Evolutionary conservation across 2,329 filamentous ascomycete genomes (phyloP).

Genomic region (Diplodia scrobiculata): DNA sequence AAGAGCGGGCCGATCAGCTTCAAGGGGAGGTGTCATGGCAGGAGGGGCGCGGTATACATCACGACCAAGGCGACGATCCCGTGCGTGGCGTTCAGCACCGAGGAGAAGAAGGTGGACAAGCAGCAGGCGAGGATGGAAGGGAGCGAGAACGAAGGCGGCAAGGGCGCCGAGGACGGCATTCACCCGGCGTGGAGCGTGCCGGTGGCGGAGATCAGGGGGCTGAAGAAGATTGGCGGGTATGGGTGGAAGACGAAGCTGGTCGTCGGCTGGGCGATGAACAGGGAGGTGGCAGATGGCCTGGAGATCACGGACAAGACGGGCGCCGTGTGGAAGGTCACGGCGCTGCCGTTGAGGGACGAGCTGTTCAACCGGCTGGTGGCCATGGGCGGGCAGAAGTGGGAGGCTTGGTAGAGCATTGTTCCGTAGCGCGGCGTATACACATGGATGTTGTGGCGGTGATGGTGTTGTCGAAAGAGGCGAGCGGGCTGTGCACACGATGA

Average conservation of each 20-base stretch:
- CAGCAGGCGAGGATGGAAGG: conserved; percentile 36
- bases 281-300: conserved; percentile 74
- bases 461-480: neutral
- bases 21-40: conserved; percentile 68
- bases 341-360: conserved; percentile 71
- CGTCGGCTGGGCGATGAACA: conserved; percentile 74
- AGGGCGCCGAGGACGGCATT: conserved; percentile 55
- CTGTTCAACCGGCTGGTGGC: conserved; percentile 77
- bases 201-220: conserved; percentile 68
- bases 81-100: conserved; percentile 65
- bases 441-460: neutral
- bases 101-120: conserved; percentile 50
- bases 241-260: conserved; percentile 85
- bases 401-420: conserved; percentile 6
- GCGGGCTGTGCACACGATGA: conserved; percentile 14
- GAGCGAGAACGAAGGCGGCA: conserved; percentile 45
- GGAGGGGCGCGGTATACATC: conserved; percentile 72
- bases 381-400: conserved; percentile 82
- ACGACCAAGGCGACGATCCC: conserved; percentile 67
- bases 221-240: conserved; percentile 78
- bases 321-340: conserved; percentile 63
- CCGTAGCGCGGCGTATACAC: neutral
- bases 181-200: conserved; percentile 69
- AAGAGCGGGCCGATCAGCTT: conserved; percentile 74
- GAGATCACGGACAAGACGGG: conserved; percentile 64